Conservation (phyloP, 1,284 basidiomycete species). For the Hymenochaete sp. region DNA sequence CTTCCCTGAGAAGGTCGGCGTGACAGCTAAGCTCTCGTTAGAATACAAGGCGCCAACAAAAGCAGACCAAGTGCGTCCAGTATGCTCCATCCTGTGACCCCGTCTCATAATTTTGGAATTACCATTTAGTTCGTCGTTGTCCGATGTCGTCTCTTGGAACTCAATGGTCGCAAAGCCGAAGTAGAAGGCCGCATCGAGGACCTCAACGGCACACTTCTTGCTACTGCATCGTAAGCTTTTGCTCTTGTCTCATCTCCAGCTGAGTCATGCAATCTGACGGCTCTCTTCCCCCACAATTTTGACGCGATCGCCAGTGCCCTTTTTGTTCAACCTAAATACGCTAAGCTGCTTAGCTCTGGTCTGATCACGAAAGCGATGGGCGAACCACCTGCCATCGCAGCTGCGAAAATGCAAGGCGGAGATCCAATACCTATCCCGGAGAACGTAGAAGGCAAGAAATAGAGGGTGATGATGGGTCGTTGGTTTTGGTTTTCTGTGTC, state of each 20-base stretch:
- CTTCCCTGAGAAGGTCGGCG: conserved; percentile 84
- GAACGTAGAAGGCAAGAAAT: no score
- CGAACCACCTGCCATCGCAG: conserved; percentile 19
- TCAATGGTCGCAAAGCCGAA: conserved; percentile 67
- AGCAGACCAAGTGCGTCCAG: conserved; percentile 62
- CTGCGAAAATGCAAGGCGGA: conserved; percentile 4
- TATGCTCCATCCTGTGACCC: conserved; percentile 1
- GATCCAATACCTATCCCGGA: conserved; percentile 9
- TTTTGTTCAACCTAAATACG: conserved; percentile 59
- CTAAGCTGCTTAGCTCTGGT: conserved; percentile 39
- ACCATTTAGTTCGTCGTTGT: conserved; percentile 70
- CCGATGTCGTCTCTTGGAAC: conserved; percentile 53
- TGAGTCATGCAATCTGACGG: not conserved
- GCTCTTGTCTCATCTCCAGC: not conserved
- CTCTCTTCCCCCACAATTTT: not conserved
- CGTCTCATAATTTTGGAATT: conserved; percentile 18
- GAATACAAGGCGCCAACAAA: conserved; percentile 75
- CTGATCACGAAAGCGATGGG: conserved; percentile 26
- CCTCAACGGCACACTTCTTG: conserved; percentile 68
- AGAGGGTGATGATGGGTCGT: no score
- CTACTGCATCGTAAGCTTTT: conserved; percentile 63
- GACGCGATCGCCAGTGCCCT: conserved; percentile 45
- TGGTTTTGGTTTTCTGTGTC: no score
- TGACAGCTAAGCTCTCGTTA: conserved; percentile 76
- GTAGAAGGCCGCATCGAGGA: conserved; percentile 73